phyloP scores from a whole-genome alignment of 306 rosid genomes.

The Neltuma alba region DNA sequence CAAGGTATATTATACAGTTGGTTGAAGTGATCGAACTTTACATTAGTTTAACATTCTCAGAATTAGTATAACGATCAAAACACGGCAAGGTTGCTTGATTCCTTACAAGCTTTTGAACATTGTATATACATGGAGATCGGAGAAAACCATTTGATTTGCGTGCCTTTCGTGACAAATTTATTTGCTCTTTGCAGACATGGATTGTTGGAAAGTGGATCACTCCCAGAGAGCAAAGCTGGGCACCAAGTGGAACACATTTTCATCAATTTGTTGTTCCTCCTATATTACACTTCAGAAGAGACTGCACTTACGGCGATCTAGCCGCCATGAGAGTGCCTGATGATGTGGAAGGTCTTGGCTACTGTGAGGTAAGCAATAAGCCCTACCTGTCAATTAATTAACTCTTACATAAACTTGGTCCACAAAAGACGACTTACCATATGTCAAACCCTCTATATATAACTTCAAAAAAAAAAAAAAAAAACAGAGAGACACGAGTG shows the following conservation, averaged over 20 bases:
- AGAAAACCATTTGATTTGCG: too few relatives aligned
- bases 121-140: too few relatives aligned
- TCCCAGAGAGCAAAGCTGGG: constrained; percentile 84
- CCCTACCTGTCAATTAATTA: background rate
- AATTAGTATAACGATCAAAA: background rate
- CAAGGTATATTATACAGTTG: constrained; percentile 47
- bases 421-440: background rate
- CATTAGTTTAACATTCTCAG: background rate
- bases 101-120: background rate
- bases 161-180: background rate
- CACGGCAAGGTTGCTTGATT: background rate
- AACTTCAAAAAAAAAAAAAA: too few relatives aligned
- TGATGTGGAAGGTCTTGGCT: constrained; percentile 78
- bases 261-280: constrained; percentile 97
- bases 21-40: background rate
- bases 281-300: constrained; percentile 70
- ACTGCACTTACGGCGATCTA: constrained; percentile 87
- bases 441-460: too few relatives aligned
- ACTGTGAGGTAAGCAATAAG: constrained; percentile 70
- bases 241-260: constrained; percentile 79
- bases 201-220: constrained; percentile 98
- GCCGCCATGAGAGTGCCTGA: constrained; percentile 86
- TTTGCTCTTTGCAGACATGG: constrained; percentile 63
- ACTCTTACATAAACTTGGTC: background rate
- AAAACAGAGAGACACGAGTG: too few relatives aligned